These are phyloP conservation scores for Tricholoma bakamatsutake DNA, from an alignment of 768 basidiomycete species.

Conservation along the genomic window DNA sequence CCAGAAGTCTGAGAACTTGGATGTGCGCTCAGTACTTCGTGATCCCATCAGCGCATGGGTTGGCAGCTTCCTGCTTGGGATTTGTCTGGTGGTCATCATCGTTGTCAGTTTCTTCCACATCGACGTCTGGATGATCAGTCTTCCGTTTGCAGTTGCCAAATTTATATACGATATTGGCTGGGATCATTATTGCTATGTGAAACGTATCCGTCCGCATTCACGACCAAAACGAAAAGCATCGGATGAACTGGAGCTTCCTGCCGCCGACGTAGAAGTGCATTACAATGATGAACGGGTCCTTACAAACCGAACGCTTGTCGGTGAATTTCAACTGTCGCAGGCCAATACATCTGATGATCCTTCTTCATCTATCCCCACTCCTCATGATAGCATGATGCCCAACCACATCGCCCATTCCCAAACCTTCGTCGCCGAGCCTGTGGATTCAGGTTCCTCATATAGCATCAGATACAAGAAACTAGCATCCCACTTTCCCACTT, in stretches of 20 bases:
- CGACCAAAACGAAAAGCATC: constrained; percentile 12
- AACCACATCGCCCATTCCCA: not conserved
- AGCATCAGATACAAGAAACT: constrained; percentile 10
- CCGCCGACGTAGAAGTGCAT: not conserved
- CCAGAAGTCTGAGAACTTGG: constrained; percentile 26
- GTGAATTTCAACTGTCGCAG: not conserved
- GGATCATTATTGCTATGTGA: constrained; percentile 45
- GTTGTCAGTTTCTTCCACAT: constrained; percentile 70
- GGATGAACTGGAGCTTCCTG: not conserved
- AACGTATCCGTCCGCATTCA: constrained; percentile 16
- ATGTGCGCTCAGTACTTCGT: constrained; percentile 56
- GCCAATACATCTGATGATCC: not conserved
- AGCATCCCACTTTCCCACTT: constrained; percentile 58
- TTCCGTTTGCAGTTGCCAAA: constrained; percentile 75
- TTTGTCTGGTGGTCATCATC: constrained; percentile 69
- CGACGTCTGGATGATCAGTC: constrained; percentile 79
- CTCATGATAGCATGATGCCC: not conserved
- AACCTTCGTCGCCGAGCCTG: constrained; percentile 3
- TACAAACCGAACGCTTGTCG: not conserved
- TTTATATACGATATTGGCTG: constrained; percentile 59
- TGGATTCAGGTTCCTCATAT: constrained; percentile 3
- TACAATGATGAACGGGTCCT: not conserved
- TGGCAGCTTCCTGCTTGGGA: constrained; percentile 59
- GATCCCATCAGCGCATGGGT: constrained; percentile 74
- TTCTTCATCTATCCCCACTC: constrained; percentile 1